A percentile compares a stretch with the other conserved stretches of the same genome.
These are phyloP conservation scores for Amanita jacksonii DNA, from an alignment of 768 basidiomycete species.

Conservation along the genomic window DNA sequence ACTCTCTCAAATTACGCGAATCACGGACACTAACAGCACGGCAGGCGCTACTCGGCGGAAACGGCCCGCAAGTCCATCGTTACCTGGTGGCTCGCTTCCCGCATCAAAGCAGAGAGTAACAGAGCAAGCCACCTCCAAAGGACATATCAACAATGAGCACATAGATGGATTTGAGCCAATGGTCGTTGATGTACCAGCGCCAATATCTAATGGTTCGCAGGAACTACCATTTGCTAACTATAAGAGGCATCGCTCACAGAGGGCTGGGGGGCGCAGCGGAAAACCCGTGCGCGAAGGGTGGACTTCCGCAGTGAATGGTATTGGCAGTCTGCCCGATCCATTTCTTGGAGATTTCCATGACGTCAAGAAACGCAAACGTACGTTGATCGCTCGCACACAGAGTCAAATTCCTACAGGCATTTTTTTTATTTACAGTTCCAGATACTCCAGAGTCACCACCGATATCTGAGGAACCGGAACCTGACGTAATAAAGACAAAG, in stretches of 20 bases:
- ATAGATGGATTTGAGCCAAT: no score
- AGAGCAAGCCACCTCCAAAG: constrained; percentile 6
- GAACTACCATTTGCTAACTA: no score
- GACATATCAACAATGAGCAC: background rate
- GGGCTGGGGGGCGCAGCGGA: background rate
- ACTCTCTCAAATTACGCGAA: constrained; percentile 24
- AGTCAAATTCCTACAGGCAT: background rate
- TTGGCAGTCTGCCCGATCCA: background rate
- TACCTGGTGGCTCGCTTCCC: background rate
- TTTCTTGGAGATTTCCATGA: background rate
- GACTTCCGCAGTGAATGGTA: no score
- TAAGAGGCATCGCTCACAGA: no score
- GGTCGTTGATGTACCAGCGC: no score
- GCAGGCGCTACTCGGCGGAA: background rate
- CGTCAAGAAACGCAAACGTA: constrained; percentile 5
- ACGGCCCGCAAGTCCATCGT: constrained; percentile 7
- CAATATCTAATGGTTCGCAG: no score
- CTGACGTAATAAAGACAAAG: background rate
- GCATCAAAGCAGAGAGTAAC: background rate
- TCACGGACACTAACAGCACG: constrained; percentile 3
- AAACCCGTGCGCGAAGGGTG: background rate
- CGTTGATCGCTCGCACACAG: background rate
- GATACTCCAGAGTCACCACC: background rate
- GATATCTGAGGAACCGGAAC: background rate
- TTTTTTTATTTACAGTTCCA: constrained; percentile 1